phyloP scores from a whole-genome alignment of 306 rosid species.

The Pachyrhizus erosus region DNA sequence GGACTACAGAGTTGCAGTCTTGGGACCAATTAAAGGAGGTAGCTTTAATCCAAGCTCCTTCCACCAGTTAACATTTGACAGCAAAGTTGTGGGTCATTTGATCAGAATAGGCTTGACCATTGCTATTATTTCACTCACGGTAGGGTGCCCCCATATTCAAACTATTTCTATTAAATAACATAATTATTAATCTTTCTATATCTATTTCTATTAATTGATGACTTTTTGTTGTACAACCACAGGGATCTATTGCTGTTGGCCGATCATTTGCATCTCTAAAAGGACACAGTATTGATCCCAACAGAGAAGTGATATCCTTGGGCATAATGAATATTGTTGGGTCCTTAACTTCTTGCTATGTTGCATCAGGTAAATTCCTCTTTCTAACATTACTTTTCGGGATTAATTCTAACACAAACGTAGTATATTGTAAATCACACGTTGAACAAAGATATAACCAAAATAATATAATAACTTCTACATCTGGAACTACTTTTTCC shows the following conservation, averaged over 20 bases:
- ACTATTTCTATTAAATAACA: not conserved
- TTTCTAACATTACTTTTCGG: no score
- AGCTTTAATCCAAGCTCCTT: slow-evolving; percentile 67
- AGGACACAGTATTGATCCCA: slow-evolving; percentile 68
- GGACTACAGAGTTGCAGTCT: slow-evolving; percentile 61
- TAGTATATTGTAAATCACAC: no score
- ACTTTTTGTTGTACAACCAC: not conserved
- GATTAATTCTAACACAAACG: no score
- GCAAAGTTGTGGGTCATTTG: slow-evolving; percentile 52
- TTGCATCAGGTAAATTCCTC: slow-evolving; percentile 66
- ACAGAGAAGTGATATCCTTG: slow-evolving; percentile 78
- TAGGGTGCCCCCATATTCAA: slow-evolving; percentile 27
- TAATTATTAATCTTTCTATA: no score
- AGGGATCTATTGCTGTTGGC: slow-evolving; percentile 81
- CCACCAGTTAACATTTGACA: slow-evolving; percentile 50
- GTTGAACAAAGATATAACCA: no score
- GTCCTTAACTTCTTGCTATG: slow-evolving; percentile 81
- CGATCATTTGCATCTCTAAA: slow-evolving; percentile 69
- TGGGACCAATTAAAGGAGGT: slow-evolving; percentile 74
- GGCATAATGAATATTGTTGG: slow-evolving; percentile 83
- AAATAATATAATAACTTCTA: no score
- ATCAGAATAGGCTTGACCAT: slow-evolving; percentile 60
- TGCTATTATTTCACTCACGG: slow-evolving; percentile 76
- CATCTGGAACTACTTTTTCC: no score
- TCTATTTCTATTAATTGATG: no score